Evolutionary conservation across 352 stramenopile genomes (phyloP), one percentile per base, ranked within the genome.

Genomic region (Pythium aristosporum): DNA sequence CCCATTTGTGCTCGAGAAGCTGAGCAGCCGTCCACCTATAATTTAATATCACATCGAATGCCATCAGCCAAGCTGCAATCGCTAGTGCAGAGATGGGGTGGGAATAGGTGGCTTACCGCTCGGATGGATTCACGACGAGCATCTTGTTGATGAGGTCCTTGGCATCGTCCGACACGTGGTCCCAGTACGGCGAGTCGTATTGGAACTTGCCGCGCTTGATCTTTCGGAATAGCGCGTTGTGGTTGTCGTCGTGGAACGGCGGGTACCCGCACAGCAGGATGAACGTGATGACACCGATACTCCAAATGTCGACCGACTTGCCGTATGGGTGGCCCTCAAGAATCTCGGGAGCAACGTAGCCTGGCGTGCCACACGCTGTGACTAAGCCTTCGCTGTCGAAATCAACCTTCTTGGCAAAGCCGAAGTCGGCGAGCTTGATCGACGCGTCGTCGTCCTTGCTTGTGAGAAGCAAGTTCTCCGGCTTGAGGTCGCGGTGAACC

Each of bases 151-250:
- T 98, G 42, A 98, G 77, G 54, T 98, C 92, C 73, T 98, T 98
- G 47, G 91, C 96, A 54, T 97, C 80, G 47, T 96, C 89, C 28
- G 87, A 97, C 11, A 98, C 87, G 63, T 96, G 80, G 67, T 94
- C 87, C 94, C 94, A 98, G 74, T 98, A 98, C 20, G 97, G 92
- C 20, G 91, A 91, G 63, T 98, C 92, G 65, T 98, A 98, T 77
- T 97, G 77, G 72, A 97, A 98, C 61, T 96, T 89, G 54, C 92
- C 94, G 53, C 84, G 89, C 71, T 97, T 96, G 71, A 98, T 98
- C 69, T 97, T 98, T 57, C 91, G 89, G 73, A 98, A 99, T 18
- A 98, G 85, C 46, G 89, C 85, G 28, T 89, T 87, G 73, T 98
- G 92, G 75, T 98, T 98, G 70, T 98, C 85, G 68, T 97, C 80